Evolutionary conservation across 306 rosid species (phyloP), one percentile per base, ranked within the genome.

Genomic region (Ceratonia siliqua): DNA sequence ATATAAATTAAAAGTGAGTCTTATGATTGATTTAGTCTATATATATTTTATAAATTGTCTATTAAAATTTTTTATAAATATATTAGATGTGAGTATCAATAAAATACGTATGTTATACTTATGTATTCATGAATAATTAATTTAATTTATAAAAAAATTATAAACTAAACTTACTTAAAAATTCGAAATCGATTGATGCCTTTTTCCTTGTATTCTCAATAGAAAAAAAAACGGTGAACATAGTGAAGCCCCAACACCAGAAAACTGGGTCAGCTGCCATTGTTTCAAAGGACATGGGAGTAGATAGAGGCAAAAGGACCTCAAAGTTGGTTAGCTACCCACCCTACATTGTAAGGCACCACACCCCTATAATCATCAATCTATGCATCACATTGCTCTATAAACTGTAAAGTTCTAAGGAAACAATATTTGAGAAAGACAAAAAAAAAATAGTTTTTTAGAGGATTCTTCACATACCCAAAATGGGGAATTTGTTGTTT

Each of bases 241-340:
- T 1, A 54, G 54, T 9, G 45, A 72, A 63, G 56, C 67, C 76
- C 82, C 64, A 76, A 56, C 39, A 49, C 86, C 76, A 28, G 22
- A 78, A 84, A 79, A 38, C 70, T 68, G 85, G 93, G 91, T 78
- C 70, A 28, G 27, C 6, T 83, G 91, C 85, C 84, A 73, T 73
- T 73, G 74, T 78, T 78, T 83, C 65, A 57, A 68, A 79, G 53
- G 88, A 83, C 92, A 88, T 62, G 18, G 68, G 48, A 78, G 22
- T 62, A 74, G 80, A 79, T 75, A 70, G 80, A 73, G 58, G 77
- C 75, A 73, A 85, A 77, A 74, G 64, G 61, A 21, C 30, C 70
- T 62, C 52, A 75, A 50, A 75, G 66, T 77, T 62, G 57, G 27
- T 63, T 56, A 24, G 62, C 35, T 45, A 30, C 79, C 49, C 53